Base-by-base conservation (phyloP, 2,329 filamentous ascomycete genomes). In the Lachnellula hyalina region DNA sequence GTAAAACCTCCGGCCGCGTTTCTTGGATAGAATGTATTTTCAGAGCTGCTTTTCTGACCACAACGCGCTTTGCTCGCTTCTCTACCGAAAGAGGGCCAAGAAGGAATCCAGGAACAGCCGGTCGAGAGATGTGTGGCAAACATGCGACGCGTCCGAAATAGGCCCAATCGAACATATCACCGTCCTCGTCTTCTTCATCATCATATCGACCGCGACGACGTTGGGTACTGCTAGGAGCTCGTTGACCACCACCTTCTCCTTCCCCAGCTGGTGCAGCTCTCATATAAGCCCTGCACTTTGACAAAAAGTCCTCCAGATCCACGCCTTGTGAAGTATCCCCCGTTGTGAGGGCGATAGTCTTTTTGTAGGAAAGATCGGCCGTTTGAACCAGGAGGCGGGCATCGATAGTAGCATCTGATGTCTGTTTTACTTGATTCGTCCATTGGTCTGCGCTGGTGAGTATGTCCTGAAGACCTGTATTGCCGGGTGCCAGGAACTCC, bases 201-300 rank as follows among this genome's bases (percentile, higher is more conserved):
- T 77, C 77, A 71, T 69, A 14, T 63, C 74, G 54, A 67, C 71
- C 58, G 58, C 72, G 65, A 48, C 69, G 66, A 38, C 71, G 68
- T 59, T 75, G 73, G 2, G 70, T 72, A 51, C 66, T 63, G 52
- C 59, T 68, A 75, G 78, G 44, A 81, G 72, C 49, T 79, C 79
- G 7, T 74, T 74, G 1, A 75, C 76, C 35, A 38, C 79, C 68
- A 40, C 80, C 75, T 48, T 79, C 80, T 5, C 79, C 68, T 40
- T 80, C 75, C 48, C 79, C 80, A 7, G 79, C 75, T 3, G 48
- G 48, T 83, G 87, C 36, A 81, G 78, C 21, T 83, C 60, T 84
- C 90, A 97, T 96, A 68, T 89, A 97, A 3, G 81, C 82, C 56
- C 95, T 90, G 70, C 88, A 93, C 71, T 95, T 96, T 0, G 89